Evolutionary conservation across 768 basidiomycete genomes (phyloP).

Genomic region (Lyophyllum shimeji): DNA sequence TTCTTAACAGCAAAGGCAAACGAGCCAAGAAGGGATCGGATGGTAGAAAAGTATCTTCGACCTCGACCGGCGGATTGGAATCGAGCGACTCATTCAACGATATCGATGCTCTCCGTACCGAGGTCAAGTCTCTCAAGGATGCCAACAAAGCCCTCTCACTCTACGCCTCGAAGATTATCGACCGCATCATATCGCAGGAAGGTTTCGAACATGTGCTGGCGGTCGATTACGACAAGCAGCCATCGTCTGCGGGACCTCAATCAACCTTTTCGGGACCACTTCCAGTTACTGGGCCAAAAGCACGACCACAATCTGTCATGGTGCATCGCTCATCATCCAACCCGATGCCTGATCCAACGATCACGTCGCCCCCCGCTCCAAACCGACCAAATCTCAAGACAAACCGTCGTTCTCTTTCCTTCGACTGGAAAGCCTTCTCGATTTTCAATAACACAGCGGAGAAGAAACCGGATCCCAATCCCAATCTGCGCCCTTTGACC

Average conservation of each 20-base stretch:
- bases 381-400: conserved; percentile 35
- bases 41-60: conserved; percentile 33
- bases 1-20: conserved; percentile 45
- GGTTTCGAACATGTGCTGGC: conserved; percentile 97
- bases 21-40: conserved; percentile 47
- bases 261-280: conserved; percentile 27
- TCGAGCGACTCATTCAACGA: conserved; percentile 49
- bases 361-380: conserved; percentile 23
- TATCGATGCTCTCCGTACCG: conserved; percentile 72
- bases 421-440: conserved; percentile 83
- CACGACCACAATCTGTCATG: conserved; percentile 63
- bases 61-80: conserved; percentile 40
- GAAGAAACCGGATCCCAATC: conserved; percentile 61
- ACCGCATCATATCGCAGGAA: conserved; percentile 94
- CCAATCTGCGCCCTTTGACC: conserved; percentile 68
- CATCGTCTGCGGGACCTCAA: conserved; percentile 38
- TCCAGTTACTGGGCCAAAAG: conserved; percentile 36
- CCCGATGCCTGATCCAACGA: conserved; percentile 27
- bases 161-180: conserved; percentile 97
- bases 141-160: conserved; percentile 94
- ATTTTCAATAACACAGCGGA: conserved; percentile 59
- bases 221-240: conserved; percentile 78
- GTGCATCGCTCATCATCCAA: conserved; percentile 42
- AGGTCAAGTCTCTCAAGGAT: conserved; percentile 92
- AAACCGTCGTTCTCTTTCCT: conserved; percentile 77